Percentiles rank a stretch among this genome's conserved stretches.
These are phyloP conservation scores for Talaromyces nanjingensis DNA, from an alignment of 495 filamentous ascomycete species.

Conservation along the genomic window DNA sequence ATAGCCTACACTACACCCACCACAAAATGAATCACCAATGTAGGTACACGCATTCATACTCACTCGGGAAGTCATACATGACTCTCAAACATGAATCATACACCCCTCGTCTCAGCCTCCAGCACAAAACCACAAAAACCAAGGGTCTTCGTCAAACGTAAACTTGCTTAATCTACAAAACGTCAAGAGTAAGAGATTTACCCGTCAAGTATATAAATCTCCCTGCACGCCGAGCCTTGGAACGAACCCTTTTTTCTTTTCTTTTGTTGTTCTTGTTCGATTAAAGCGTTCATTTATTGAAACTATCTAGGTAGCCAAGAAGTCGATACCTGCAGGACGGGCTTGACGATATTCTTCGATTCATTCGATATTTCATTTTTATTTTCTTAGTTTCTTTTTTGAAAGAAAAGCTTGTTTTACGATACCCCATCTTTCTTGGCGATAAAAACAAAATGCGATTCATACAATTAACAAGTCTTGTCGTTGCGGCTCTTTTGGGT, in stretches of 20 bases:
- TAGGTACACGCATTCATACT: not conserved
- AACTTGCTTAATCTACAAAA: not conserved
- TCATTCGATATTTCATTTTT: not conserved
- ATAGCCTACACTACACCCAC: not conserved
- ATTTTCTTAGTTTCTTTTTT: not conserved
- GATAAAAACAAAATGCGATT: not conserved
- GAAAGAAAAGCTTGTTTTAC: not conserved
- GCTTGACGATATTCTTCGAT: not conserved
- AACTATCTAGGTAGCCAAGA: not conserved
- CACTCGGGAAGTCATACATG: not conserved
- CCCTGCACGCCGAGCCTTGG: not conserved
- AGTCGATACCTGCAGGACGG: not conserved
- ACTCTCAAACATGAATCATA: conserved; percentile 4
- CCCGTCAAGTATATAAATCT: not conserved
- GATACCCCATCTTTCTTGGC: not conserved
- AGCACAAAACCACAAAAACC: not conserved
- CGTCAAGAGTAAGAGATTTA: not conserved
- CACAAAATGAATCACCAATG: not conserved
- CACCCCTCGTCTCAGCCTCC: not conserved
- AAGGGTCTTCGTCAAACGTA: not conserved
- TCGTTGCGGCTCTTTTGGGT: not conserved
- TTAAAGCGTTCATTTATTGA: not conserved
- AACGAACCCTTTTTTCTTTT: not conserved
- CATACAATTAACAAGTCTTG: not conserved
- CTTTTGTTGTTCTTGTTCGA: not conserved